phyloP scores from a whole-genome alignment of 495 filamentous ascomycete genomes.

The Cercophora newfieldiana region DNA sequence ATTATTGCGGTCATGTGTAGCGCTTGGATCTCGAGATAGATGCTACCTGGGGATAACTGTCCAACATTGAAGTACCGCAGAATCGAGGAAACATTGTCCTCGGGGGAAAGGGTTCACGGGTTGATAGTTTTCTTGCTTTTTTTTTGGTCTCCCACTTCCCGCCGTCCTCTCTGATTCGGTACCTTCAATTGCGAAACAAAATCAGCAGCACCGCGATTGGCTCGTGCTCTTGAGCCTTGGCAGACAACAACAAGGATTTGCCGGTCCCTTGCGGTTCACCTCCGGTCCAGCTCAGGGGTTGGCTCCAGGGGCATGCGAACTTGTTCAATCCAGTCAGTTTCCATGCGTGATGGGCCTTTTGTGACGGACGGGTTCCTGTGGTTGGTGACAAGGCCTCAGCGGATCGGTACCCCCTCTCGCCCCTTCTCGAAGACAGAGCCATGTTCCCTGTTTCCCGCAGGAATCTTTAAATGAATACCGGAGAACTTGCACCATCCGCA shows the following conservation, averaged over 20 bases:
- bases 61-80: neutral
- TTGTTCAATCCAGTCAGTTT: neutral
- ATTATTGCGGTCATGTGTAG: neutral
- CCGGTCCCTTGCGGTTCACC: constrained; percentile 3
- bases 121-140: neutral
- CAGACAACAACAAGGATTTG: neutral
- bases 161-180: neutral
- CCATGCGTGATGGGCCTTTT: neutral
- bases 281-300: neutral
- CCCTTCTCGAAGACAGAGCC: constrained; percentile 1
- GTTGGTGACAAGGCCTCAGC: neutral
- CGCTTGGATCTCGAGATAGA: neutral
- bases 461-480: neutral
- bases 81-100: neutral
- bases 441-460: neutral
- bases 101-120: neutral
- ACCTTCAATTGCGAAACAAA: neutral
- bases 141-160: neutral
- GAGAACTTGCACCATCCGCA: neutral
- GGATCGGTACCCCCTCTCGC: neutral
- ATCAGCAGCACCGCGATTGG: neutral
- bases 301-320: neutral
- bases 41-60: neutral
- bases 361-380: neutral
- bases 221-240: neutral